These are phyloP conservation scores for Coniochaeta sp. DNA, from an alignment of 2,329 filamentous ascomycete genomes.

Conservation along the genomic window DNA sequence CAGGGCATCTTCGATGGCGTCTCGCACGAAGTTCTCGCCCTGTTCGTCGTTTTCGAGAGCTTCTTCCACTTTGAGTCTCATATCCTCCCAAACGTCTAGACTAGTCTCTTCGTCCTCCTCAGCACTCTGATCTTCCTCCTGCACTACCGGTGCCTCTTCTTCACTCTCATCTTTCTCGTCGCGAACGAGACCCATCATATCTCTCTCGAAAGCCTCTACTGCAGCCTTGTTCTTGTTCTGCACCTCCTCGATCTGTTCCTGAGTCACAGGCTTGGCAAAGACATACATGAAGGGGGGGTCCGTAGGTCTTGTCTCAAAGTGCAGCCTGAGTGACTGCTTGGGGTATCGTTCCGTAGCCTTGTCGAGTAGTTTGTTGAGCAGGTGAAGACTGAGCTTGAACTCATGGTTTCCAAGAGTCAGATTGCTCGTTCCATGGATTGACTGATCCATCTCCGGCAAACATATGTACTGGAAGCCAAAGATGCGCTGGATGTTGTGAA, in stretches of 20 bases:
- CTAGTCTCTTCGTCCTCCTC: constrained; percentile 16
- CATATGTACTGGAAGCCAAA: constrained; percentile 97
- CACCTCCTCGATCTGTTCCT: constrained; percentile 64
- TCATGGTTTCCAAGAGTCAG: constrained; percentile 67
- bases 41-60: constrained; percentile 50
- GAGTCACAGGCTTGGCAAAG: constrained; percentile 76
- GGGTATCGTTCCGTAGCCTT: constrained; percentile 70
- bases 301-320: constrained; percentile 67
- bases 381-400: constrained; percentile 70
- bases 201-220: constrained; percentile 61
- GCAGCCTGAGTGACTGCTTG: constrained; percentile 65
- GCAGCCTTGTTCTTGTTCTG: constrained; percentile 59
- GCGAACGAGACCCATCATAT: constrained; percentile 44
- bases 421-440: constrained; percentile 72
- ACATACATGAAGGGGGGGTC: constrained; percentile 70
- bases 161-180: constrained; percentile 18
- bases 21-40: constrained; percentile 42
- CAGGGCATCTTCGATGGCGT: constrained; percentile 47
- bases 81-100: constrained; percentile 39
- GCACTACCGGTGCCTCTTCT: constrained; percentile 2
- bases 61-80: constrained; percentile 47
- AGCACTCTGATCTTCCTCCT: constrained; percentile 9
- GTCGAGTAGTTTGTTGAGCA: constrained; percentile 75
- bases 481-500: constrained; percentile 88
- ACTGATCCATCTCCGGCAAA: constrained; percentile 78